Conservation (phyloP, 2,329 filamentous ascomycete species). For the Thyridium curvatum region DNA sequence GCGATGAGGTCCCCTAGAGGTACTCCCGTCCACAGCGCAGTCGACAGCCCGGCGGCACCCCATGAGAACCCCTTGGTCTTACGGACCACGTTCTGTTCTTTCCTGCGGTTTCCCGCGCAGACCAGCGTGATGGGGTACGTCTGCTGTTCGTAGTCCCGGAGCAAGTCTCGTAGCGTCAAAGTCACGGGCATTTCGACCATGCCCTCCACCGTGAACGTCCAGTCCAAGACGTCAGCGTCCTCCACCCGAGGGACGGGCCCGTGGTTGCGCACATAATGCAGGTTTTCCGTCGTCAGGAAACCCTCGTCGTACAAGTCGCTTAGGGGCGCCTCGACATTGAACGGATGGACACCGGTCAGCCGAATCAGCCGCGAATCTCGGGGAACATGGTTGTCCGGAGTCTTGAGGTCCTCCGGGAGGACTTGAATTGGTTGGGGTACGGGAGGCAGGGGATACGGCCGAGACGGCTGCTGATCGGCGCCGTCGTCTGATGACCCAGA, state of each 20-base stretch:
- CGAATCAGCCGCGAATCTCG: slow-evolving; percentile 78
- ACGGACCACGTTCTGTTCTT: slow-evolving; percentile 85
- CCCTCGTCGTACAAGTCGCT: slow-evolving; percentile 71
- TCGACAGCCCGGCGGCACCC: slow-evolving; percentile 83
- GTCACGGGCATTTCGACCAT: slow-evolving; percentile 71
- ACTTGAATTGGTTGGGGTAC: slow-evolving; percentile 53
- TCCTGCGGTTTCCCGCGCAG: slow-evolving; percentile 85
- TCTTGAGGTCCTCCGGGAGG: slow-evolving; percentile 71
- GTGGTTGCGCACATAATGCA: slow-evolving; percentile 92
- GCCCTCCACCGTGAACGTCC: slow-evolving; percentile 80
- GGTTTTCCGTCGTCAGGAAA: slow-evolving; percentile 78
- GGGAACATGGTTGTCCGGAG: slow-evolving; percentile 75
- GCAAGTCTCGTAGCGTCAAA: slow-evolving; percentile 65
- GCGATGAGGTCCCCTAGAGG: slow-evolving; percentile 65
- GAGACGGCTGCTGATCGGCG: slow-evolving; percentile 1
- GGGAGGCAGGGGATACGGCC: slow-evolving; percentile 62
- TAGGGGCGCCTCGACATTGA: slow-evolving; percentile 83
- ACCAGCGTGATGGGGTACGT: slow-evolving; percentile 86
- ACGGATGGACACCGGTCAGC: slow-evolving; percentile 82
- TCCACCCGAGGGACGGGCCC: slow-evolving; percentile 71
- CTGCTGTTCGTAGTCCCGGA: slow-evolving; percentile 70
- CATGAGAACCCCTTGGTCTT: slow-evolving; percentile 95
- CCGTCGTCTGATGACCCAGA: neutral
- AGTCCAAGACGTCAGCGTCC: slow-evolving; percentile 66
- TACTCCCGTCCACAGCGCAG: slow-evolving; percentile 81